Base-by-base conservation (phyloP, 2,329 filamentous ascomycete genomes). In the Fusarium miscanthi region DNA sequence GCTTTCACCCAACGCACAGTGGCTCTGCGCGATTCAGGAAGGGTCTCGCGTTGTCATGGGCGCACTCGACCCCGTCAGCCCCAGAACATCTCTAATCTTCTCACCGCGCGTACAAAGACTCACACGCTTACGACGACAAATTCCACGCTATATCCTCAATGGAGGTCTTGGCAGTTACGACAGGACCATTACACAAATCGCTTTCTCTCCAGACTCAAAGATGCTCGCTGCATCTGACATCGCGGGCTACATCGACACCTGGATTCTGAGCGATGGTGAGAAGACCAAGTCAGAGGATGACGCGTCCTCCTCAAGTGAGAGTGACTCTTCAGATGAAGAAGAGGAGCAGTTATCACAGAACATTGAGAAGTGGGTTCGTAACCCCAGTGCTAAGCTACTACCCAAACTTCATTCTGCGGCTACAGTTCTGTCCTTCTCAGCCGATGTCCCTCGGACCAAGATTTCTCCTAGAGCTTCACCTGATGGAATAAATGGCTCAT, bases 191-290 rank as follows among this genome's bases (percentile, higher is more conserved):
- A 91, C 88, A 40, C 92, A 93, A 59, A 81, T 92, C 31, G 87
- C 91, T 5, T 98, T 98, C 81, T 95, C 94, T 14, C 85, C 91
- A 9, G 92, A 97, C 79, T 94, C 93, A 79, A 90, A 88, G 73
- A 89, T 97, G 70, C 84, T 98, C 51, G 94, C 92, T 13, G 89
- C 91, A 35, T 91, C 92, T 52, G 95, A 98, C 80, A 82, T 98
- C 58, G 91, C 92, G 46, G 96, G 96, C 46, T 94, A 91, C 81
- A 86, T 98, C 37, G 95, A 98, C 78, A 94, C 92, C 23, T 99
- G 95, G 93, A 84, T 94, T 3, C 82, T 97, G 60, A 87, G 83
- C 61, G 79, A 80, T 13, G 72, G 70, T 6, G 75, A 80, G 62
- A 79, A 82, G 59, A 77, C 80, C 65, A 79, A 80, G 37, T 70